Conservation (phyloP, 352 stramenopile species). For the Pythium coloratum region DNA sequence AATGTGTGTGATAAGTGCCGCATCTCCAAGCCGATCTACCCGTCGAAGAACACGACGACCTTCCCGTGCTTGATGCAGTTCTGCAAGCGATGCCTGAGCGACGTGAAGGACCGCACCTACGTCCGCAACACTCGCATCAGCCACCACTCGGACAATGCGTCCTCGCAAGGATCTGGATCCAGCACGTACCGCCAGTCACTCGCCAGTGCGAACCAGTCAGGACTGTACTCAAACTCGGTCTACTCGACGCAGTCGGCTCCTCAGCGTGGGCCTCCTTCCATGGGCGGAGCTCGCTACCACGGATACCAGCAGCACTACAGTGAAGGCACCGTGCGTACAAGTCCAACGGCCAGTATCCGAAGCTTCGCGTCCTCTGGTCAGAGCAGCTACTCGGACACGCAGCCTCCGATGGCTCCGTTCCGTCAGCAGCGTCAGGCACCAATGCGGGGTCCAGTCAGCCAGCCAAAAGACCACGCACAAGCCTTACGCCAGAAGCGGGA, state of each 20-base stretch:
- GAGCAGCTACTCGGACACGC: slow-evolving; percentile 17
- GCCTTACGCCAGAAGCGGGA: slow-evolving; percentile 8
- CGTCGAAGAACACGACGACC: slow-evolving; percentile 41
- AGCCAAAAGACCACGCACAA: slow-evolving; percentile 1
- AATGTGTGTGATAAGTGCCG: slow-evolving; percentile 68
- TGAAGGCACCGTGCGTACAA: slow-evolving; percentile 13
- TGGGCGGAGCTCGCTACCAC: slow-evolving; percentile 1
- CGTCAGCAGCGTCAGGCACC: neutral
- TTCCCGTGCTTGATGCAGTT: slow-evolving; percentile 61
- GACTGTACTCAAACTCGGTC: slow-evolving; percentile 6
- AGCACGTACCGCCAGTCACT: slow-evolving; percentile 23
- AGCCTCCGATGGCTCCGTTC: slow-evolving; percentile 7
- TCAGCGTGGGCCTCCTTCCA: neutral
- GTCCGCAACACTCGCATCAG: slow-evolving; percentile 4
- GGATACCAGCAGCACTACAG: slow-evolving; percentile 21
- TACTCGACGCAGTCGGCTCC: slow-evolving; percentile 9
- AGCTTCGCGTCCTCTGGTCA: slow-evolving; percentile 21
- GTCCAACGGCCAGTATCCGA: slow-evolving; percentile 14
- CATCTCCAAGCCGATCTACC: slow-evolving; percentile 59
- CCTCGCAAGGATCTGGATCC: slow-evolving; percentile 20
- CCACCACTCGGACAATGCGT: slow-evolving; percentile 23
- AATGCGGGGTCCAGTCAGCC: slow-evolving; percentile 8
- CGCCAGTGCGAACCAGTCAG: neutral
- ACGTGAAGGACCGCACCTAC: slow-evolving; percentile 23
- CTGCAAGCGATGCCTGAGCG: slow-evolving; percentile 36